phyloP scores from a whole-genome alignment of 1,284 basidiomycete genomes.

The Cutaneotrichosporon sp. region DNA sequence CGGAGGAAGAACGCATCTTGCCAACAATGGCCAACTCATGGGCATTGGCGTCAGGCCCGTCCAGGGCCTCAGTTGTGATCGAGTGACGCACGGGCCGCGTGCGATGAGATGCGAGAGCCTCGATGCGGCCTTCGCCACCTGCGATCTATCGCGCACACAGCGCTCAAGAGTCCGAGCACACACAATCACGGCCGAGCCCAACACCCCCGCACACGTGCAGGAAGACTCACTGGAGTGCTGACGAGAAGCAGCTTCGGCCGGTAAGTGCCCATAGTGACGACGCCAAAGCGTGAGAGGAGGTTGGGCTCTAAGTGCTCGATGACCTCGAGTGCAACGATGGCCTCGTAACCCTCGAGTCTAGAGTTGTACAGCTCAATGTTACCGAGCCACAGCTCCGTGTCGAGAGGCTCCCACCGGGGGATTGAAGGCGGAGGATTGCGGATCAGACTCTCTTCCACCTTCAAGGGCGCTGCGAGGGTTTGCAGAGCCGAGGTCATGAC shows the following conservation, averaged over 20 bases:
- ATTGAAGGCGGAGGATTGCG: constrained; percentile 16
- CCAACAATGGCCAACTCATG: not conserved
- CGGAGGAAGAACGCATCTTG: not conserved
- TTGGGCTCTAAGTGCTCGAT: constrained; percentile 81
- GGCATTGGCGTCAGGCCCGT: not conserved
- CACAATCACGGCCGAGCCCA: not conserved
- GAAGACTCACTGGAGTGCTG: constrained; percentile 67
- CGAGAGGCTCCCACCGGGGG: constrained; percentile 70
- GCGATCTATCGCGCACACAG: not conserved
- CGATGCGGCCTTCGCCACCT: not conserved
- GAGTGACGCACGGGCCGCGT: not conserved
- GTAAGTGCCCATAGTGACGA: constrained; percentile 77
- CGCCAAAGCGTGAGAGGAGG: constrained; percentile 72
- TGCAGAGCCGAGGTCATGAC: constrained; percentile 45
- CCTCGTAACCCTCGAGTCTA: constrained; percentile 70
- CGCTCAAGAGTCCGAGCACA: not conserved
- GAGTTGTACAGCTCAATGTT: constrained; percentile 73
- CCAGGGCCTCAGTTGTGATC: not conserved
- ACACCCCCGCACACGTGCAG: not conserved
- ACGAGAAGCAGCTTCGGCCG: constrained; percentile 74
- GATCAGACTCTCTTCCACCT: not conserved
- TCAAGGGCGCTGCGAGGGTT: constrained; percentile 33
- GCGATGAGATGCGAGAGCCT: not conserved
- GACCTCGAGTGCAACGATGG: constrained; percentile 84
- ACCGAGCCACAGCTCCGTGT: constrained; percentile 76